Evolutionary conservation across 163 green algal genomes (phyloP), one percentile per base, ranked within the genome.

Genomic region (Scenedesmus sp.): DNA sequence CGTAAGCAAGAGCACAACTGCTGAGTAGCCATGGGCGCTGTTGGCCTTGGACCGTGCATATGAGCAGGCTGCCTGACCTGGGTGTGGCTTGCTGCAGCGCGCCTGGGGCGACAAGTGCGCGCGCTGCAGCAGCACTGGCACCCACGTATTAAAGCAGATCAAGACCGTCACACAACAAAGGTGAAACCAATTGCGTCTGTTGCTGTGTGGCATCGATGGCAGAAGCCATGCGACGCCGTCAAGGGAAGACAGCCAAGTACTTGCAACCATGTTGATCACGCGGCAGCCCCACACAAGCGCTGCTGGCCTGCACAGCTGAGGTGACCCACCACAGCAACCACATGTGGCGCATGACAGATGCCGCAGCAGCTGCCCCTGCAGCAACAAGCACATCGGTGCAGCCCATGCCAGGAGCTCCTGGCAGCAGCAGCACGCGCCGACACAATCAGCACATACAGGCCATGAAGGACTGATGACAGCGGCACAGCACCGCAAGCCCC

Each of bases 161-260:
- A 76, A 18, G 4, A 76, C 7, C n/a, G 6, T 76, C 65, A 76
- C 65, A 76, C 65, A 76, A 30, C 30, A 18, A 37, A 18, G 4
- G 65, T 24, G 10, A 2, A 10, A 76, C 65, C 2, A 3, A 68
- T 6, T 76, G 65, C 30, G 9, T 76, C 9, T 40, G 65, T 20
- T 76, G 65, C 65, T 76, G 65, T 70, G 65, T 76, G 65, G 65
- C 65, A 76, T 40, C 30, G 40, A 76, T 76, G 65, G 20, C 65
- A 76, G 59, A 33, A 72, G 30, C 65, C 0, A 40, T 40, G 65
- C 30, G 10, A 76, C 2, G n/a, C 56, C 26, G 24, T 40, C 65
- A 20, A 18, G 18, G 26, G 40, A 37, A 76, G 65, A 7, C 2
- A 76, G 0, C 30, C 56, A 70, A n/a, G 56, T 70, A 33, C 1